phyloP scores from a whole-genome alignment of 768 basidiomycete genomes.

The Hygrophoropsis aurantiaca region DNA sequence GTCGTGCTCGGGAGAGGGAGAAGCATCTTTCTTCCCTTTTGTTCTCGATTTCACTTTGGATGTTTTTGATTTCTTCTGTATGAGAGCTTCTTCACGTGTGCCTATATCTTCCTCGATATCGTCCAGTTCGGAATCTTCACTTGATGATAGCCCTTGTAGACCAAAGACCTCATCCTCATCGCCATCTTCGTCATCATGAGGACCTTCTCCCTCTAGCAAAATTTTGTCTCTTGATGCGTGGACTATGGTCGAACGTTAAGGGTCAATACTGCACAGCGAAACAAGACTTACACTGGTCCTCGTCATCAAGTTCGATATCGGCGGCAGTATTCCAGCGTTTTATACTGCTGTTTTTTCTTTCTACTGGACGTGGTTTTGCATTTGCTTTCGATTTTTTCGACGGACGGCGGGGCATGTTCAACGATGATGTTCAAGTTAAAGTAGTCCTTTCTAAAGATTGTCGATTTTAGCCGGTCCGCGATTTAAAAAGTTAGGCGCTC shows the following conservation, averaged over 20 bases:
- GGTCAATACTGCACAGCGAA: conserved; percentile 2
- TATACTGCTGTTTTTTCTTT: conserved; percentile 51
- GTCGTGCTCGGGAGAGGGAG: conserved; percentile 11
- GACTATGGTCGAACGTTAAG: conserved; percentile 42
- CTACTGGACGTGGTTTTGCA: conserved; percentile 44
- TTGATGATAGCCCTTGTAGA: conserved; percentile 56
- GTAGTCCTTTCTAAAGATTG: not conserved
- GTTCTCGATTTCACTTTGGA: conserved; percentile 10
- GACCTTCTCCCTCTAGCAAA: conserved; percentile 62
- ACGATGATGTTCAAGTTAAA: too few relatives aligned
- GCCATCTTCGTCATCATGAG: conserved; percentile 49
- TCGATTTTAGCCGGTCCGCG: not conserved
- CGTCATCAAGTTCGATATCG: conserved; percentile 76
- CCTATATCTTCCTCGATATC: conserved; percentile 22
- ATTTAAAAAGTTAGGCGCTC: too few relatives aligned
- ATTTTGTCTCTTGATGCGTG: conserved; percentile 76
- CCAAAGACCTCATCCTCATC: conserved; percentile 85
- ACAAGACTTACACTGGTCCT: conserved; percentile 67
- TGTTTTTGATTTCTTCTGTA: conserved; percentile 1
- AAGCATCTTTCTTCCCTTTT: conserved; percentile 9
- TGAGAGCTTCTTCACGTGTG: conserved; percentile 19
- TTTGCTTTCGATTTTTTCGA: conserved; percentile 33
- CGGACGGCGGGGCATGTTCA: conserved; percentile 45
- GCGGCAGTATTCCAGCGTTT: conserved; percentile 65
- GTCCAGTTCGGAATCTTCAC: conserved; percentile 34